phyloP scores from a whole-genome alignment of 768 basidiomycete species.

The Lentinula guzmanii region DNA sequence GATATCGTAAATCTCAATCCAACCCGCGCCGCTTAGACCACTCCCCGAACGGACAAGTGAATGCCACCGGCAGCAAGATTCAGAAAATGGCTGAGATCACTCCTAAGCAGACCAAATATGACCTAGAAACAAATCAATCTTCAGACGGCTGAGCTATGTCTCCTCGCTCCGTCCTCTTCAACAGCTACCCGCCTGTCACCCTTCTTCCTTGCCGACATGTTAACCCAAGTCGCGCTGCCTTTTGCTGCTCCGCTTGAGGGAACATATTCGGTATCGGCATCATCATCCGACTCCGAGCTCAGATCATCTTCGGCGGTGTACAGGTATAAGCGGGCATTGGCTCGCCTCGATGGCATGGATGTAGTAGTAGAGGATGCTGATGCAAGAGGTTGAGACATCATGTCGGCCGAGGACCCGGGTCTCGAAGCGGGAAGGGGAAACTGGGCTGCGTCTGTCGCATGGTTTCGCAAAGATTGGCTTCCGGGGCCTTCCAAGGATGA shows the following conservation, averaged over 20 bases:
- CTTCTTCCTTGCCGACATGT: conserved; percentile 1
- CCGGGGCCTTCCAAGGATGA: conserved; percentile 28
- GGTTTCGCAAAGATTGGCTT: neutral
- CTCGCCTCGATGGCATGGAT: neutral
- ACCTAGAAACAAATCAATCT: neutral
- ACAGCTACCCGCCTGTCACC: neutral
- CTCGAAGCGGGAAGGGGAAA: conserved; percentile 30
- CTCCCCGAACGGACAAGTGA: neutral
- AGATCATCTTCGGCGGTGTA: neutral
- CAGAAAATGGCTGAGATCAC: neutral
- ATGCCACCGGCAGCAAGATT: too few species aligned
- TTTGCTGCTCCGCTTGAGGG: neutral
- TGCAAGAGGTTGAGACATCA: neutral
- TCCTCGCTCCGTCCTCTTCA: neutral
- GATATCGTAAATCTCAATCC: neutral
- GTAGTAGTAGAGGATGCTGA: neutral
- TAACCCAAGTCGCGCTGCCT: neutral
- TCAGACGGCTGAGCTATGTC: conserved; percentile 2
- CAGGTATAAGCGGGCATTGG: neutral
- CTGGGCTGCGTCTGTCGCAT: conserved; percentile 24
- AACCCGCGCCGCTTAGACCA: neutral
- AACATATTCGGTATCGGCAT: conserved; percentile 2
- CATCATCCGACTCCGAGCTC: neutral
- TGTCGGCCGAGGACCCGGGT: conserved; percentile 20
- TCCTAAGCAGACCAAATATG: neutral